A percentile compares a stretch with the other conserved stretches of the same genome.
These are phyloP conservation scores for Albifimbria verrucaria DNA, from an alignment of 2,329 filamentous ascomycete genomes.

Conservation along the genomic window DNA sequence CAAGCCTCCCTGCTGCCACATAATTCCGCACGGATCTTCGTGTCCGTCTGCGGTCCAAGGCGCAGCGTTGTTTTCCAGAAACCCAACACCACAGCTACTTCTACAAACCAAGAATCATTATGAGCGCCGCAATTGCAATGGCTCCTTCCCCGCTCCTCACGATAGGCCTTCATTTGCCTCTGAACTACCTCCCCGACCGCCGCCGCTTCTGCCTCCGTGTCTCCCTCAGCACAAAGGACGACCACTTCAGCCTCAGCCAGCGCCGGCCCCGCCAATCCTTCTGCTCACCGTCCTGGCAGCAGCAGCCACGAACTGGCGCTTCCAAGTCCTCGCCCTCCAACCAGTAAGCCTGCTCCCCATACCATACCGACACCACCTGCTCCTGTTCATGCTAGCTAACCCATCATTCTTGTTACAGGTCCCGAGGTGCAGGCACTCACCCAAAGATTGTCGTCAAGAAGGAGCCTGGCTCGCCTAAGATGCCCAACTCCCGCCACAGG, in stretches of 20 bases:
- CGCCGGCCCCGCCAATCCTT: slow-evolving; percentile 36
- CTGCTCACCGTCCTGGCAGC: slow-evolving; percentile 48
- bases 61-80: too few species aligned
- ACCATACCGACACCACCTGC: slow-evolving; percentile 8
- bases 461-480: slow-evolving; percentile 83
- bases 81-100: too few species aligned
- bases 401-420: slow-evolving; percentile 17
- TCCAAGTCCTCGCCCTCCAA: slow-evolving; percentile 56
- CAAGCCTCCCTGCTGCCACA: too few species aligned
- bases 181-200: slow-evolving; percentile 41
- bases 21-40: too few species aligned
- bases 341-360: slow-evolving; percentile 46
- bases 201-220: slow-evolving; percentile 28
- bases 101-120: slow-evolving; percentile 35
- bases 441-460: slow-evolving; percentile 95
- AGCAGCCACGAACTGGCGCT: slow-evolving; percentile 47
- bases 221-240: slow-evolving; percentile 44
- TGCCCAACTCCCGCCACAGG: slow-evolving; percentile 69
- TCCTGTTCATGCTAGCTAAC: slow-evolving; percentile 9
- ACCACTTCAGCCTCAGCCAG: slow-evolving; percentile 21
- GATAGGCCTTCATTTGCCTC: slow-evolving; percentile 57
- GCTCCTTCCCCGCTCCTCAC: slow-evolving; percentile 66
- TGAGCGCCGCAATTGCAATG: slow-evolving; percentile 68
- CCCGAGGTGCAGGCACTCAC: slow-evolving; percentile 50
- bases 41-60: too few species aligned